These are phyloP conservation scores for Penicillium frequentans DNA, from an alignment of 2,329 filamentous ascomycete genomes.

Conservation along the genomic window DNA sequence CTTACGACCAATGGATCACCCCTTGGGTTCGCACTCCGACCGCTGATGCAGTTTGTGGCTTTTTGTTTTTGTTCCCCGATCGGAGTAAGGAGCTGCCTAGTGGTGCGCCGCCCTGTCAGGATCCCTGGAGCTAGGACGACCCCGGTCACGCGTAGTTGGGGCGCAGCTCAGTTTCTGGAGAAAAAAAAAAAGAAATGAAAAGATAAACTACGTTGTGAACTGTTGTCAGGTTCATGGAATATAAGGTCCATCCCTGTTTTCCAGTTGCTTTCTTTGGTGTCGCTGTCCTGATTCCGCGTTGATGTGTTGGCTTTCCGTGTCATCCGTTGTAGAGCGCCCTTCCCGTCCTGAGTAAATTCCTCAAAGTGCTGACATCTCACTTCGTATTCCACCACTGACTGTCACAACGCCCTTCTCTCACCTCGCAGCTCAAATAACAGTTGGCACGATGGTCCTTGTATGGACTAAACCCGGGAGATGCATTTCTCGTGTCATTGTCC, in stretches of 20 bases:
- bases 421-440: too few relatives aligned
- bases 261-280: neutral
- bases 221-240: neutral
- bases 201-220: neutral
- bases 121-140: neutral
- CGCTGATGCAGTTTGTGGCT: constrained; percentile 21
- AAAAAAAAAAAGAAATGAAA: neutral
- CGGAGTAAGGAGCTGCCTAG: constrained; percentile 14
- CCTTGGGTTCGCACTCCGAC: constrained; percentile 5
- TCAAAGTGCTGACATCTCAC: too few relatives aligned
- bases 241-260: neutral
- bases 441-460: too few relatives aligned
- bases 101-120: neutral
- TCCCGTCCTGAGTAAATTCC: too few relatives aligned
- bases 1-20: constrained; percentile 6
- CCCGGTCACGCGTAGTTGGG: neutral
- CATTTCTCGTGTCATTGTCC: neutral
- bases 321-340: neutral
- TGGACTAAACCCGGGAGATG: too few relatives aligned
- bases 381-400: too few relatives aligned
- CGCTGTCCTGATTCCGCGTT: neutral
- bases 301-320: neutral
- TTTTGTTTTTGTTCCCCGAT: constrained; percentile 3
- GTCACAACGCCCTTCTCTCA: too few relatives aligned
- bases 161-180: neutral